phyloP scores from a whole-genome alignment of 176 grass and related monocot genomes.

The Aechmea fasciata region DNA sequence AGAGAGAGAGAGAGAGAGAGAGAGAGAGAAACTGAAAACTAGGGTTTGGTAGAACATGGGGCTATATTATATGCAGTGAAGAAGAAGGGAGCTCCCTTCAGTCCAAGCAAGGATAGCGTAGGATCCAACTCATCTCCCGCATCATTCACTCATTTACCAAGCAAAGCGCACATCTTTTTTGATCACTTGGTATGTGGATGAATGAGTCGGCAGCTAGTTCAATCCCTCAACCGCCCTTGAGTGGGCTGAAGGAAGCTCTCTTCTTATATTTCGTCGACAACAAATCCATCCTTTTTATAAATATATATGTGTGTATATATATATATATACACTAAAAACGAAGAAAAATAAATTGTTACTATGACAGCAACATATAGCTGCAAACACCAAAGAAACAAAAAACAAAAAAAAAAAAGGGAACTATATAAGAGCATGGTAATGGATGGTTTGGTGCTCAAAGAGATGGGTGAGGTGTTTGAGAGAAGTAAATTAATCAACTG shows the following conservation, averaged over 20 bases:
- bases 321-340: conserved; percentile 9
- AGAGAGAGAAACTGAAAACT: no score
- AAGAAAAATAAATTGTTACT: conserved; percentile 6
- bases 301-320: no score
- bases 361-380: not conserved
- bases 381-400: not conserved
- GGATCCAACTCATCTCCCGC: conserved; percentile 83
- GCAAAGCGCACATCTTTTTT: conserved; percentile 15
- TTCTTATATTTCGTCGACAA: not conserved
- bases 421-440: not conserved
- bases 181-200: conserved; percentile 60
- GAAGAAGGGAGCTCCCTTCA: conserved; percentile 95
- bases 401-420: no score
- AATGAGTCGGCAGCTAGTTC: conserved; percentile 98
- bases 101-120: conserved; percentile 70
- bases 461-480: no score
- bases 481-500: no score
- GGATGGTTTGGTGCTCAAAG: no score
- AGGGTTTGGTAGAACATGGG: not conserved
- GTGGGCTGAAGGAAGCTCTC: conserved; percentile 98
- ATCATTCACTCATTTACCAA: conserved; percentile 94
- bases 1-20: no score
- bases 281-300: conserved; percentile 1
- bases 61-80: not conserved
- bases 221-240: conserved; percentile 45